Evolutionary conservation across 2,329 filamentous ascomycete species (phyloP).

Genomic region (Purpureocillium lavendulum): DNA sequence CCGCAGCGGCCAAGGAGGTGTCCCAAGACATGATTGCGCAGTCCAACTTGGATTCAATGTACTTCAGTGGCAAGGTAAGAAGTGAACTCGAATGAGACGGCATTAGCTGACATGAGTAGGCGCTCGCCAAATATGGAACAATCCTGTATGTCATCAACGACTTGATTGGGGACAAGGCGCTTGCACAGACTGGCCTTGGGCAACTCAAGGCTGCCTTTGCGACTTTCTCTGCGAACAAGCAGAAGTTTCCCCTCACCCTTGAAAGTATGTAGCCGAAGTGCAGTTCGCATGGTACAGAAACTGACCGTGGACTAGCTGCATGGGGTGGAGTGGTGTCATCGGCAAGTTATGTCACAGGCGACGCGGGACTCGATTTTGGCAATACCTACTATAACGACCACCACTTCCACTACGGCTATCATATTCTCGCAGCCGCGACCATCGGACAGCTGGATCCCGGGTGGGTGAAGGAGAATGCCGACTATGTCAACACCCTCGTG

Average conservation of each 20-base stretch:
- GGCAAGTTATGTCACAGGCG: constrained; percentile 60
- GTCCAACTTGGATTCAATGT: constrained; percentile 76
- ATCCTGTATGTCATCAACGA: constrained; percentile 59
- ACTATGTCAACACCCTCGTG: constrained; percentile 75
- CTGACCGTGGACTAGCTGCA: constrained; percentile 30
- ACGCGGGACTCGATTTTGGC: constrained; percentile 74
- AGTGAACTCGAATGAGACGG: neutral
- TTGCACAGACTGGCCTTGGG: constrained; percentile 49
- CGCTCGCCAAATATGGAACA: constrained; percentile 66
- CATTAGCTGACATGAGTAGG: constrained; percentile 29
- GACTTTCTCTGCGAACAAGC: constrained; percentile 57
- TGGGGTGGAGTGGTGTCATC: constrained; percentile 80
- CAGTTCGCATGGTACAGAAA: neutral
- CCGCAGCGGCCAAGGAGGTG: constrained; percentile 63
- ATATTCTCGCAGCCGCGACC: constrained; percentile 76
- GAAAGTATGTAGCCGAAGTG: constrained; percentile 36
- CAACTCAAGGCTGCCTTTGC: constrained; percentile 60
- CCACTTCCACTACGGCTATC: constrained; percentile 78
- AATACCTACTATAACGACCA: constrained; percentile 79
- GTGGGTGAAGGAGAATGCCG: constrained; percentile 67
- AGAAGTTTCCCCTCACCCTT: constrained; percentile 57
- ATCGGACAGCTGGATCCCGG: constrained; percentile 69
- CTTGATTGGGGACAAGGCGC: constrained; percentile 47
- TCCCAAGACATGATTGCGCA: constrained; percentile 67
- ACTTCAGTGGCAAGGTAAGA: constrained; percentile 76